These are phyloP conservation scores for Chaetothyriales sp. DNA, from an alignment of 2,329 filamentous ascomycete species.

Conservation along the genomic window DNA sequence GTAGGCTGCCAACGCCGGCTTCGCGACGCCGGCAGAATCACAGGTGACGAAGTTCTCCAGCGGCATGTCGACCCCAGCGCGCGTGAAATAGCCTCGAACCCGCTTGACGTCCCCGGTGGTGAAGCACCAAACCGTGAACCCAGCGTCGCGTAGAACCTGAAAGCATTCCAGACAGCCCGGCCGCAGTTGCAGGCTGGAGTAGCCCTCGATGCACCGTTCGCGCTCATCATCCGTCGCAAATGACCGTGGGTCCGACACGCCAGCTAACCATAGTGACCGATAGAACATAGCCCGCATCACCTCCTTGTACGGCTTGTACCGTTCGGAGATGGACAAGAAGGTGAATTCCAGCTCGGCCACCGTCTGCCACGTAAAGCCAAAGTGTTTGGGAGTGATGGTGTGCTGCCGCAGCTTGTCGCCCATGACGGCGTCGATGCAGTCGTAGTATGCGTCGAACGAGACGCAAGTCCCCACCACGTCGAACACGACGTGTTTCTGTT, in stretches of 20 bases:
- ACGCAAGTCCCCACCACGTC: slow-evolving; percentile 39
- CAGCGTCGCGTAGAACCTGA: slow-evolving; percentile 28
- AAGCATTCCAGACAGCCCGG: slow-evolving; percentile 28
- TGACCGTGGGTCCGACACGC: slow-evolving; percentile 26
- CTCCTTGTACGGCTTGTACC: slow-evolving; percentile 27
- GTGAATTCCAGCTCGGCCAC: slow-evolving; percentile 33
- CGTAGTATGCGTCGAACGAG: slow-evolving; percentile 28
- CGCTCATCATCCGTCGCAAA: slow-evolving; percentile 29
- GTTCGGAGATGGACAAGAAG: slow-evolving; percentile 29
- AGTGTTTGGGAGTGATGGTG: slow-evolving; percentile 25
- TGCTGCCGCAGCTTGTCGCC: slow-evolving; percentile 25
- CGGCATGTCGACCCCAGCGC: slow-evolving; percentile 37
- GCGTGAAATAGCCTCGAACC: slow-evolving; percentile 41
- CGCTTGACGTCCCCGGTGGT: slow-evolving; percentile 39
- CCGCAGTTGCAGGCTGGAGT: slow-evolving; percentile 22
- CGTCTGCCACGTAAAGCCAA: slow-evolving; percentile 32
- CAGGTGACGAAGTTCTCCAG: slow-evolving; percentile 39
- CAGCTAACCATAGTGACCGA: slow-evolving; percentile 29
- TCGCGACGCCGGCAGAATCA: slow-evolving; percentile 35
- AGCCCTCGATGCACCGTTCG: slow-evolving; percentile 25
- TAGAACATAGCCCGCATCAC: slow-evolving; percentile 31
- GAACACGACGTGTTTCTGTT: slow-evolving; percentile 34
- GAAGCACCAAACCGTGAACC: slow-evolving; percentile 42
- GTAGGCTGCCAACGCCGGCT: slow-evolving; percentile 39
- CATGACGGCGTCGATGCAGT: slow-evolving; percentile 25